Percentiles rank a stretch among this genome's conserved stretches.
Evolutionary conservation across 805 yeast genomes (phyloP).

Genomic region (Yamadazyma sp.): DNA sequence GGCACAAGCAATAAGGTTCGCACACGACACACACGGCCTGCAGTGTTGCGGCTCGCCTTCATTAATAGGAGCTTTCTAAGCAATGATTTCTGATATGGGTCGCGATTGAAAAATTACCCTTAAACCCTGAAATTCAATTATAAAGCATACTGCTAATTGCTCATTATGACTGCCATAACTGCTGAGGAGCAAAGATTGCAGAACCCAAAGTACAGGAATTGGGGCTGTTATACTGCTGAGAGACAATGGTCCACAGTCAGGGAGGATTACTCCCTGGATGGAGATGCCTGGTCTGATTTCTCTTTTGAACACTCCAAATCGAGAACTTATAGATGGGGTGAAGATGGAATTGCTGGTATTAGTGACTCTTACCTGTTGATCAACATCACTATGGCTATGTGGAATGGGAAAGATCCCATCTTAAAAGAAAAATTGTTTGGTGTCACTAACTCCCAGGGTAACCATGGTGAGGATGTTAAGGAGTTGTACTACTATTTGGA

Average conservation of each 20-base stretch:
- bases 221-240: constrained; percentile 92
- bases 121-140: constrained; percentile 10
- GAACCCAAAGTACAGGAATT: constrained; percentile 61
- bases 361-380: constrained; percentile 78
- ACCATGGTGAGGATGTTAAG: constrained; percentile 95
- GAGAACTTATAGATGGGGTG: constrained; percentile 91
- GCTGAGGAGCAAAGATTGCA: constrained; percentile 40
- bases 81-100: constrained; percentile 6
- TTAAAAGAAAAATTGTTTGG: constrained; percentile 87
- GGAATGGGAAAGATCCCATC: constrained; percentile 88
- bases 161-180: constrained; percentile 17
- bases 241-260: constrained; percentile 86
- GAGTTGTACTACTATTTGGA: constrained; percentile 83
- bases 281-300: constrained; percentile 89
- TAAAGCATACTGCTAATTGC: background rate
- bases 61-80: background rate
- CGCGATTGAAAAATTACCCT: constrained; percentile 7
- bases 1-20: constrained; percentile 1
- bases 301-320: constrained; percentile 82
- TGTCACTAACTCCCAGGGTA: constrained; percentile 88
- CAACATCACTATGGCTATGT: constrained; percentile 77
- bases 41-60: constrained; percentile 7
- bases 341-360: constrained; percentile 90
- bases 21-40: background rate
- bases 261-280: constrained; percentile 82